Conservation (phyloP, 768 basidiomycete species). For the Calocera viscosa region DNA sequence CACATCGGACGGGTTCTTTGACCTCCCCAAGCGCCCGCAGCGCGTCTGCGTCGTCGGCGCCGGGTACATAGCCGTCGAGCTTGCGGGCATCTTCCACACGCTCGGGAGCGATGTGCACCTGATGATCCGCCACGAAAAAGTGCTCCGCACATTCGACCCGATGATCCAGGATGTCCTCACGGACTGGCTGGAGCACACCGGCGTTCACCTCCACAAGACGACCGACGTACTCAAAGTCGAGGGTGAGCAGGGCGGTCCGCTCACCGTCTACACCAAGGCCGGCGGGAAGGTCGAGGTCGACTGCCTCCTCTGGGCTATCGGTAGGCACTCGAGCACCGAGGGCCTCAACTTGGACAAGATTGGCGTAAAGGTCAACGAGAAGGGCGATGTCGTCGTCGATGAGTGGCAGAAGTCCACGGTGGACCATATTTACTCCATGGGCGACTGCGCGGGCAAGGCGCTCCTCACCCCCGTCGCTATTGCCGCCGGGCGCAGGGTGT, state of each 20-base stretch:
- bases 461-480: conserved; percentile 95
- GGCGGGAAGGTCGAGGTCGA: conserved; percentile 79
- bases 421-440: conserved; percentile 63
- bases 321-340: conserved; percentile 68
- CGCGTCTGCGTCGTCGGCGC: conserved; percentile 91
- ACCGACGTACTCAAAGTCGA: conserved; percentile 65
- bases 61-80: conserved; percentile 95
- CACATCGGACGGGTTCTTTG: conserved; percentile 93
- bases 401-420: conserved; percentile 79
- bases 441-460: conserved; percentile 87
- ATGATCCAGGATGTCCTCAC: conserved; percentile 70
- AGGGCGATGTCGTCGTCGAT: conserved; percentile 80
- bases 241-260: conserved; percentile 53
- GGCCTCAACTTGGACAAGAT: conserved; percentile 63
- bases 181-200: conserved; percentile 88
- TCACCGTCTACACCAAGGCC: conserved; percentile 63
- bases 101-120: conserved; percentile 87
- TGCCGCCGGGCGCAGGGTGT: conserved; percentile 78
- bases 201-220: conserved; percentile 74
- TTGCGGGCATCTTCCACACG: conserved; percentile 85
- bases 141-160: conserved; percentile 88
- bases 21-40: conserved; percentile 76
- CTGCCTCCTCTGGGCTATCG: conserved; percentile 85
- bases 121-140: conserved; percentile 77
- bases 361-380: conserved; percentile 60